Conservation (phyloP, 2,329 filamentous ascomycete species). For the Dothistroma pini region DNA sequence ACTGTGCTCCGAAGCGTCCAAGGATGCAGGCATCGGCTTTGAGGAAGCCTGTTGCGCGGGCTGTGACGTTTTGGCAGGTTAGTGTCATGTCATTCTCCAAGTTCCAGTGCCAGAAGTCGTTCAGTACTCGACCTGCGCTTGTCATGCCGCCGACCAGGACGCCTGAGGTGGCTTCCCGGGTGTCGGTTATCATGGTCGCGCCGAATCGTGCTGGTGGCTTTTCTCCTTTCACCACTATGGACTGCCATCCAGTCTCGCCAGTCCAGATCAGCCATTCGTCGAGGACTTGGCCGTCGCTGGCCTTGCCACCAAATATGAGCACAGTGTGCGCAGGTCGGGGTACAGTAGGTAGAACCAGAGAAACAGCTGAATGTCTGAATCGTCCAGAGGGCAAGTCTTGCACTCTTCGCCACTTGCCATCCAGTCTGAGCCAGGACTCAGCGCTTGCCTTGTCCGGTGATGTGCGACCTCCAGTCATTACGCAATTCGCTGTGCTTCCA, state of each 20-base stretch:
- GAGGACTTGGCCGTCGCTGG: conserved; percentile 40
- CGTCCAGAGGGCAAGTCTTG: conserved; percentile 65
- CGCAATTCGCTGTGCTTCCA: conserved; percentile 48
- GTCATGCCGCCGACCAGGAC: conserved; percentile 70
- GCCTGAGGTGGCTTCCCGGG: conserved; percentile 46
- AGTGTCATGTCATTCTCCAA: conserved; percentile 39
- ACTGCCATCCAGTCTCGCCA: conserved; percentile 51
- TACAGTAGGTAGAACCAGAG: conserved; percentile 36
- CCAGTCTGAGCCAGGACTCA: conserved; percentile 72
- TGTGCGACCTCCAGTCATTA: conserved; percentile 74
- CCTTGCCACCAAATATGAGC: conserved; percentile 47
- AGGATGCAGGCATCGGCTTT: conserved; percentile 30
- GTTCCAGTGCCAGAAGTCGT: conserved; percentile 64
- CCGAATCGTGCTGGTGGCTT: conserved; percentile 55
- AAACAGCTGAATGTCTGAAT: conserved; percentile 68
- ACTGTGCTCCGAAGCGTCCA: conserved; percentile 51
- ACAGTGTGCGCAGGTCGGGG: conserved; percentile 36
- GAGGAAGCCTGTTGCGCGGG: conserved; percentile 25
- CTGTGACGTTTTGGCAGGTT: conserved; percentile 26
- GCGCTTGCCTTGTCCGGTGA: conserved; percentile 66
- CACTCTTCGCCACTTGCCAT: conserved; percentile 60
- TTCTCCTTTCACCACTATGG: conserved; percentile 32
- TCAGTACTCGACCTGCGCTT: conserved; percentile 58
- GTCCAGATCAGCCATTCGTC: conserved; percentile 46
- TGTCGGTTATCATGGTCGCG: conserved; percentile 49